Conservation (phyloP, 306 rosid genomes). For the Lathyrus tuberosus region DNA sequence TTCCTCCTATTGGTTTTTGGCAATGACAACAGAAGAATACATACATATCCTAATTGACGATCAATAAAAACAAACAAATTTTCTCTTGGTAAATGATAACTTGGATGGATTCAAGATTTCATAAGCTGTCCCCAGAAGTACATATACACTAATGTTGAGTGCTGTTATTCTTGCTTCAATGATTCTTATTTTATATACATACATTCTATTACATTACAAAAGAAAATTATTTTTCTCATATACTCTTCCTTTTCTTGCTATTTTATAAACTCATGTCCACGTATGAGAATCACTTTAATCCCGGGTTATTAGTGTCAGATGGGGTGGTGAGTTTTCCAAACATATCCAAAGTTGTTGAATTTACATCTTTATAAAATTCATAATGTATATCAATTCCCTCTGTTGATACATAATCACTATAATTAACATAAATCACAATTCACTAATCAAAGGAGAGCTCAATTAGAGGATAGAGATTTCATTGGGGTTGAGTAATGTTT, state of each 20-base stretch:
- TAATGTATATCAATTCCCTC: too few species aligned
- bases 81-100: constrained; percentile 33
- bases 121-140: constrained; percentile 28
- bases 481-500: too few species aligned
- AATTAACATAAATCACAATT: too few species aligned
- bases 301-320: too few species aligned
- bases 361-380: too few species aligned
- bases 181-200: not conserved
- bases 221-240: not conserved
- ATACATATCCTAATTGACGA: constrained; percentile 11
- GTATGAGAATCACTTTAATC: not conserved
- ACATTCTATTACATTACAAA: not conserved
- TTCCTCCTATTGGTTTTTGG: constrained; percentile 29
- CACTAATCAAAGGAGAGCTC: too few species aligned
- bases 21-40: constrained; percentile 21
- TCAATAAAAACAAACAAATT: constrained; percentile 24
- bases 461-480: too few species aligned
- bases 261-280: not conserved
- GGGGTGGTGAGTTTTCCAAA: too few species aligned
- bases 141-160: not conserved
- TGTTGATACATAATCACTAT: too few species aligned
- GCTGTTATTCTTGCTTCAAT: not conserved
- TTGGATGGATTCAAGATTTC: constrained; percentile 33
- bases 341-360: too few species aligned
- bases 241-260: not conserved